These are phyloP conservation scores for Aspergillus ochraceoroseus DNA, from an alignment of 2,329 filamentous ascomycete genomes.

Conservation along the genomic window DNA sequence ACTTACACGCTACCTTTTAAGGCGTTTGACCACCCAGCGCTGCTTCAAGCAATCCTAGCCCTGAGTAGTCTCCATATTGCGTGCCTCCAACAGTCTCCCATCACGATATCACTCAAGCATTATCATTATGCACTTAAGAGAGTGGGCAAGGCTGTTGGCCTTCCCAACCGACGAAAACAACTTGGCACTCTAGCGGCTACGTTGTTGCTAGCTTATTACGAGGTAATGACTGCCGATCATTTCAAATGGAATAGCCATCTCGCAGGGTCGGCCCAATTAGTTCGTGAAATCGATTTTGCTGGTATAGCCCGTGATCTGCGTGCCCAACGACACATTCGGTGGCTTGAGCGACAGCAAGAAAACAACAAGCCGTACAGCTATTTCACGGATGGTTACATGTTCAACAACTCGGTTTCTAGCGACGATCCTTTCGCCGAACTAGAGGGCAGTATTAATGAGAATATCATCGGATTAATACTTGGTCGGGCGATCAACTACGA, in stretches of 20 bases:
- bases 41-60: conserved; percentile 87
- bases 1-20: conserved; percentile 76
- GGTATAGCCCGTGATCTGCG: conserved; percentile 68
- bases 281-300: conserved; percentile 75
- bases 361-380: conserved; percentile 22
- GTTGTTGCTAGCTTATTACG: conserved; percentile 81
- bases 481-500: conserved; percentile 57
- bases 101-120: conserved; percentile 80
- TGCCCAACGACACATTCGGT: conserved; percentile 53
- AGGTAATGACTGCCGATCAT: conserved; percentile 91
- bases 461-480: conserved; percentile 55
- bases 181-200: conserved; percentile 83
- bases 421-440: conserved; percentile 42
- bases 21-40: conserved; percentile 75
- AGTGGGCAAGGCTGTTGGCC: conserved; percentile 68
- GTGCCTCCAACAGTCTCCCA: conserved; percentile 66
- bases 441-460: conserved; percentile 51
- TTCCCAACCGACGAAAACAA: conserved; percentile 63
- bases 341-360: conserved; percentile 29
- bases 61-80: conserved; percentile 83
- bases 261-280: conserved; percentile 72
- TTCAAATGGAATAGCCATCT: conserved; percentile 94
- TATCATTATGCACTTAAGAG: conserved; percentile 81
- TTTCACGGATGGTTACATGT: conserved; percentile 18
- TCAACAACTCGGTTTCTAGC: conserved; percentile 38